Percentiles rank a stretch among this genome's conserved stretches.
phyloP scores from a whole-genome alignment of 2,329 filamentous ascomycete genomes.

The Alternaria sp. region DNA sequence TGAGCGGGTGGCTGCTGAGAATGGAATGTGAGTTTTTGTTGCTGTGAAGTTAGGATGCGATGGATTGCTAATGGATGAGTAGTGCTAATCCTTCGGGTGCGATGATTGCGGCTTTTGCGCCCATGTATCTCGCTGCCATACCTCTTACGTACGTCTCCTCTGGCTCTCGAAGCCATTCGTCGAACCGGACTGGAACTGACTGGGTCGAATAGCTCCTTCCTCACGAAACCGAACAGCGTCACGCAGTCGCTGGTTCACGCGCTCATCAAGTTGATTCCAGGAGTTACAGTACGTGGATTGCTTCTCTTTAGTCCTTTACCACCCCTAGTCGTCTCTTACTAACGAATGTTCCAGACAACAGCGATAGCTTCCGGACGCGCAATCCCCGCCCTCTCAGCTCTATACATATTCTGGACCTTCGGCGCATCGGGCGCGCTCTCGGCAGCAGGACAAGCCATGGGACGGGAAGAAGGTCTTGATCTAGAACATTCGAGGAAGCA shows the following conservation, averaged over 20 bases:
- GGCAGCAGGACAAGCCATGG: slow-evolving; percentile 31
- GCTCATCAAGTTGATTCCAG: slow-evolving; percentile 26
- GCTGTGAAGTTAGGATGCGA: no score
- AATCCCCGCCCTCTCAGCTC: slow-evolving; percentile 26
- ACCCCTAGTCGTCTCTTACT: no score
- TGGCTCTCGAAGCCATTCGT: not conserved
- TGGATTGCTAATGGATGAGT: not conserved
- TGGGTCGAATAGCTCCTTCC: slow-evolving; percentile 10
- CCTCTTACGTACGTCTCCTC: slow-evolving; percentile 20
- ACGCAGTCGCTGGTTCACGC: slow-evolving; percentile 29
- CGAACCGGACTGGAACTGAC: not conserved
- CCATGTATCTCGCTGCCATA: slow-evolving; percentile 28
- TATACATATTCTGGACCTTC: slow-evolving; percentile 33
- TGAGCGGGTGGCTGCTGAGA: slow-evolving; percentile 17
- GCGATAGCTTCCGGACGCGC: slow-evolving; percentile 28
- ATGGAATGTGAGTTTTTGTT: slow-evolving; percentile 21
- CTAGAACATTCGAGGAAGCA: slow-evolving; percentile 26
- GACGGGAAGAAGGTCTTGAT: slow-evolving; percentile 20
- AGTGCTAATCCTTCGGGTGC: slow-evolving; percentile 26
- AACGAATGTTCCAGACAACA: no score
- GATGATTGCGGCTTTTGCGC: slow-evolving; percentile 19
- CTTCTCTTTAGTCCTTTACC: no score
- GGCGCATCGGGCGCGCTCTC: slow-evolving; percentile 28
- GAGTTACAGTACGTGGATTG: slow-evolving; percentile 24
- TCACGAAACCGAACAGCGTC: slow-evolving; percentile 28